Evolutionary conservation across 352 stramenopile genomes (phyloP), one percentile per base, ranked within the genome.

Genomic region (Pythium dissotocum): DNA sequence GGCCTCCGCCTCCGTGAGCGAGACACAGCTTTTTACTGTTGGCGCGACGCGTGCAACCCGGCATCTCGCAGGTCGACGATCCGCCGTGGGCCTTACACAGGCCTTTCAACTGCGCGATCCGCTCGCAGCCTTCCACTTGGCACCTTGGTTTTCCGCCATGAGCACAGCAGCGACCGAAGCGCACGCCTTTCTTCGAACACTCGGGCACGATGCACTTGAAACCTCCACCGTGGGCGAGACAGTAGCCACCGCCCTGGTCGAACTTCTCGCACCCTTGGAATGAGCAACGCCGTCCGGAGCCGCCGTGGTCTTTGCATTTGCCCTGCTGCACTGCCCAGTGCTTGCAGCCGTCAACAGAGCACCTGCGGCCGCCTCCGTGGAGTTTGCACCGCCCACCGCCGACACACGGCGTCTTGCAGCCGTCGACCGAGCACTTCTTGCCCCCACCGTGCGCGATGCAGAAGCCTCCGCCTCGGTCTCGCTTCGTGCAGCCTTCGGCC

Each of bases 51-150:
- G 70, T 79, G 59, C 87, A 95, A 18, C 80, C 80, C 0, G 77
- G 63, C 40, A 80, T 77, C 53, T 79, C 80, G 55, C 87, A 95
- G 48, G 69, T 80, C 56, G 87, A 79, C 9, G 79, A 89, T 8
- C 88, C 89, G 40, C 89, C 89, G 56, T 97, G 89, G 33, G 77
- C 76, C 64, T 95, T 96, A 69, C 89, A 97, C 24, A 94, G 65
- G 8, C 87, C 79, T 35, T 76, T 79, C 24, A 83, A 63, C 74
- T 90, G 80, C 18, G 77, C 79, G 32, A 90, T 69, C 28, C 86
- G 87, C 54, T 90, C 78, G 49, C 87, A 95, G 14, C 85, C 83
- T 10, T 85, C 82, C 16, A 93, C 72, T 2, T 70, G 71, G 48
- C 87, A 95, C 5, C 76, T 75, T 12, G 82, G 84, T 57, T 92